These are phyloP conservation scores for Phylloporus rhodoxanthus DNA, from an alignment of 768 basidiomycete species.

Conservation along the genomic window DNA sequence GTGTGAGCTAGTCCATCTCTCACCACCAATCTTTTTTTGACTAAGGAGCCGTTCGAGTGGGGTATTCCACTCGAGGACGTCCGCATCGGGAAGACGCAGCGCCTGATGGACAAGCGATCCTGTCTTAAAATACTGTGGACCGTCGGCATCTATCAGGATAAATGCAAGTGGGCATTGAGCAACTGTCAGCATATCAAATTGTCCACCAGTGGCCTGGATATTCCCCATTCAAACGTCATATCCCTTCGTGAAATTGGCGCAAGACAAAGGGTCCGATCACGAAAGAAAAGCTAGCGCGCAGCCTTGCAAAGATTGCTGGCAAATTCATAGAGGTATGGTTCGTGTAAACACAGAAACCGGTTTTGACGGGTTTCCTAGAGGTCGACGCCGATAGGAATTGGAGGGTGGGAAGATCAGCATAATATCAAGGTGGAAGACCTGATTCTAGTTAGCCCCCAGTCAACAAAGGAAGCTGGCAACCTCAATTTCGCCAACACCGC, in stretches of 20 bases:
- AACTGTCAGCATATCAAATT: neutral
- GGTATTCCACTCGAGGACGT: conserved; percentile 60
- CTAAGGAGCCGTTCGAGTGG: conserved; percentile 45
- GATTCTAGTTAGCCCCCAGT: neutral
- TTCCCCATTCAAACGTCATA: conserved; percentile 62
- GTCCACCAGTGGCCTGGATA: conserved; percentile 69
- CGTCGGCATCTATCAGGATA: conserved; percentile 66
- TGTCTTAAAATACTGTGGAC: conserved; percentile 62
- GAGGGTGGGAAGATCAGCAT: conserved; percentile 48
- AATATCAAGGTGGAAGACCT: conserved; percentile 61
- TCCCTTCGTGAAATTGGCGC: conserved; percentile 69
- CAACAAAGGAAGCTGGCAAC: neutral
- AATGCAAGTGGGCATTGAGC: conserved; percentile 38
- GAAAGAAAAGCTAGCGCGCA: conserved; percentile 61
- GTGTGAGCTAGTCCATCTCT: conserved; percentile 60
- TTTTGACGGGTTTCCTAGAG: conserved; percentile 35
- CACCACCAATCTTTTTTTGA: conserved; percentile 58
- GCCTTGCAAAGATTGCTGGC: conserved; percentile 59
- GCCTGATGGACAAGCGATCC: conserved; percentile 45
- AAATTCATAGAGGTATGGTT: conserved; percentile 54
- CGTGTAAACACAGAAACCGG: neutral
- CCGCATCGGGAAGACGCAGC: conserved; percentile 47
- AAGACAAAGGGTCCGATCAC: conserved; percentile 71
- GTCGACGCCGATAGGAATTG: conserved; percentile 49
- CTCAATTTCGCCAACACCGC: neutral